These are phyloP conservation scores for Lotus japonicus DNA, from an alignment of 306 rosid species.

Conservation along the genomic window DNA sequence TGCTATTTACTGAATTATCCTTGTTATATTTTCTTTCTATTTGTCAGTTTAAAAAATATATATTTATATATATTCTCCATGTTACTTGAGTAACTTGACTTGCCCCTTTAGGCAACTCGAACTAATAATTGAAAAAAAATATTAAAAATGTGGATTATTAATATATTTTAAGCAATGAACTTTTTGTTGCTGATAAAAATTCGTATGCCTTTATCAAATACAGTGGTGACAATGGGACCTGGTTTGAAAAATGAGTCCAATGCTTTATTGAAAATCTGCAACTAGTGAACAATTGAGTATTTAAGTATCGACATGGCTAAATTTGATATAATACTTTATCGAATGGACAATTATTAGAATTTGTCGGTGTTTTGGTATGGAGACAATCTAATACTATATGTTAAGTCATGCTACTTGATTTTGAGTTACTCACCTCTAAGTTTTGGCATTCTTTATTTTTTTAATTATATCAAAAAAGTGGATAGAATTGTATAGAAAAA, in stretches of 20 bases:
- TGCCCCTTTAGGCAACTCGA: background rate
- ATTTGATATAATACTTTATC: background rate
- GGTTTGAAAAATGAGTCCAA: background rate
- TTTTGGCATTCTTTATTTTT: background rate
- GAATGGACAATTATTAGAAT: background rate
- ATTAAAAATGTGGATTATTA: background rate
- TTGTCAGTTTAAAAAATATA: background rate
- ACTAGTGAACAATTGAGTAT: background rate
- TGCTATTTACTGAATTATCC: conserved; percentile 24
- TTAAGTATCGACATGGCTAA: background rate
- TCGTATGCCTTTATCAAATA: conserved; percentile 6
- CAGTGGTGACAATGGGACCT: background rate
- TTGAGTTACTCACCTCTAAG: background rate
- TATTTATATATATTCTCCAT: background rate
- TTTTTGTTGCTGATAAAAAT: conserved; percentile 10
- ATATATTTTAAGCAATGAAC: background rate
- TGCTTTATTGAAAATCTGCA: background rate
- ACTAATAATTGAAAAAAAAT: background rate
- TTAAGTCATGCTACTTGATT: background rate
- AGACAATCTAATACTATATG: background rate
- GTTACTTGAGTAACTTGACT: background rate
- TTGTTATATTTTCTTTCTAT: background rate
- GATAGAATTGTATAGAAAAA: background rate
- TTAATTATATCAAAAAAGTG: too few relatives aligned
- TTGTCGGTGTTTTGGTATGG: background rate